Evolutionary conservation across 2,329 filamentous ascomycete species (phyloP).

Genomic region (Polychaeton citri): DNA sequence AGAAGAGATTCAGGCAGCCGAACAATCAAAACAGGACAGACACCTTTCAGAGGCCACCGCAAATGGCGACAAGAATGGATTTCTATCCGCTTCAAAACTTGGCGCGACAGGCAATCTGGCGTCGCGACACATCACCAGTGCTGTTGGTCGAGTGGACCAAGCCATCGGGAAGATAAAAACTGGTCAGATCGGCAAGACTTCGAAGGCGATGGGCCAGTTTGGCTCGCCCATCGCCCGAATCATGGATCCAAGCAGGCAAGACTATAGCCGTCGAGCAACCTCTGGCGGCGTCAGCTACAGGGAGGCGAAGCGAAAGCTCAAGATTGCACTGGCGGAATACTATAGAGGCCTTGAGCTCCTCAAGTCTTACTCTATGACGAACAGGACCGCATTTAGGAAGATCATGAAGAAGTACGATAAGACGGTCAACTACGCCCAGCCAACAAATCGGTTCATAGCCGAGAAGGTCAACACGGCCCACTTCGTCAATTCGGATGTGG

Average conservation of each 20-base stretch:
- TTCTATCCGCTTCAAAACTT: background rate
- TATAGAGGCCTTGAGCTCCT: slow-evolving; percentile 84
- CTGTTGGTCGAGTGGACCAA: slow-evolving; percentile 1
- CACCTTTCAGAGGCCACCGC: background rate
- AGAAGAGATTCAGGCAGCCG: slow-evolving; percentile 51
- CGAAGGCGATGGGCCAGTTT: slow-evolving; percentile 29
- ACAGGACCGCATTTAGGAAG: slow-evolving; percentile 87
- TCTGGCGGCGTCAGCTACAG: slow-evolving; percentile 59
- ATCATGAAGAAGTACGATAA: slow-evolving; percentile 99
- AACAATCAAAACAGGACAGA: slow-evolving; percentile 17
- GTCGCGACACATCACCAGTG: background rate
- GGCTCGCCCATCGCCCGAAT: slow-evolving; percentile 25
- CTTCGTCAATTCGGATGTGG: slow-evolving; percentile 79
- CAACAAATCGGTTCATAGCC: slow-evolving; percentile 68
- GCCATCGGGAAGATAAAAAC: slow-evolving; percentile 20
- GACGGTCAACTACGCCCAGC: slow-evolving; percentile 57
- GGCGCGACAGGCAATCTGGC: background rate
- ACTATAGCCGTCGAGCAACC: slow-evolving; percentile 28
- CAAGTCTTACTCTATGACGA: slow-evolving; percentile 81
- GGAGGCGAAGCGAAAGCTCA: slow-evolving; percentile 80
- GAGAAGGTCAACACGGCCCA: slow-evolving; percentile 83
- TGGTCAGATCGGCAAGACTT: slow-evolving; percentile 43
- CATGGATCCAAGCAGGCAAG: slow-evolving; percentile 10
- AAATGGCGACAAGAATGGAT: background rate
- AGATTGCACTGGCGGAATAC: slow-evolving; percentile 80